Evolutionary conservation across 495 filamentous ascomycete genomes (phyloP), one percentile per base, ranked within the genome.

Genomic region (Neurospora hispaniola): DNA sequence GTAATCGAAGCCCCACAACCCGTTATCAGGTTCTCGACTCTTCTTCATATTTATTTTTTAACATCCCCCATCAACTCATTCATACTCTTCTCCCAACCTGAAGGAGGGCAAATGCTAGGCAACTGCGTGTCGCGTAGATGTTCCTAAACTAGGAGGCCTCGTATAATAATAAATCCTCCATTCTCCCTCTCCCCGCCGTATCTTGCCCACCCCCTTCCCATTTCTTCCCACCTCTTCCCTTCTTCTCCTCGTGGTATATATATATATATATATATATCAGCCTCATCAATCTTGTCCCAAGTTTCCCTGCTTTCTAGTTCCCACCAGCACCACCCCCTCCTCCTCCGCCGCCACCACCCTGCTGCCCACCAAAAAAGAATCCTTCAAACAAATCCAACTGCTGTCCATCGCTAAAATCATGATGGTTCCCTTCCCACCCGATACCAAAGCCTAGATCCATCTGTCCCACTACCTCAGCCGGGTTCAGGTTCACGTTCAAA

Each of bases 331-430:
- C 31, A 12, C 70, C 75, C 14, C 68, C 42, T 16, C 70, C 68
- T n/a, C 62, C 74, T 4, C 54, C 71, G 1, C 66, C 73, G 5
- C 72, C 75, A 42, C 62, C 39, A 3, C 82, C 80, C 73, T 83
- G 79, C 75, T 82, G 82, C 11, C 84, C 85, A 2, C 94, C 94
- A 83, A 97, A 97, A 84, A 95, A 97, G 79, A 95, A 97, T 0
- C 93, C 94, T 80, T 96, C 93, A 79, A 97, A 92, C 40, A 97
- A 81, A 86, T 97, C 93, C 76, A 95, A 87, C 72, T 91, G 91
- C 72, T 87, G 85, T 35, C 91, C 92, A 69, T 95, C 93, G 73
- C 88, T 90, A 83, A 91, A 94, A 79, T 95, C 92, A 81, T 94
- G 91, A 77, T 91, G 89, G 75, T 89, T 84, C 31, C 90, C 92